Conservation (phyloP, 2,329 filamentous ascomycete species). For the Polytolypa hystricis region DNA sequence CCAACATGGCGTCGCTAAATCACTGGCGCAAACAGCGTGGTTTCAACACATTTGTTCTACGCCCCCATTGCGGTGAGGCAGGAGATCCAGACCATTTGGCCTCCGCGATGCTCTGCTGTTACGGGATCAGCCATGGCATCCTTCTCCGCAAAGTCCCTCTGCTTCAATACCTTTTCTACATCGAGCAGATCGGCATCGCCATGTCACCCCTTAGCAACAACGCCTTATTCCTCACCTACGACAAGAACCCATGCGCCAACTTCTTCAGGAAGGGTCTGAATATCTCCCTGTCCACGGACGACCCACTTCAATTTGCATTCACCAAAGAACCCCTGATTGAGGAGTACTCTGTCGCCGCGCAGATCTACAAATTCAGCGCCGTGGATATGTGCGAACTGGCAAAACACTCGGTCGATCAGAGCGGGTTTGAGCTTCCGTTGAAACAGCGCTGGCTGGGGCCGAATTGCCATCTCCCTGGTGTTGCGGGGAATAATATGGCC, state of each 20-base stretch:
- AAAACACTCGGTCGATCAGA: constrained; percentile 90
- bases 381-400: constrained; percentile 98
- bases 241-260: constrained; percentile 88
- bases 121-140: constrained; percentile 94
- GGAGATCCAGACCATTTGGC: constrained; percentile 94
- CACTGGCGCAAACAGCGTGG: constrained; percentile 80
- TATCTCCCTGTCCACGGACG: constrained; percentile 90
- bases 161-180: constrained; percentile 92
- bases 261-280: constrained; percentile 95
- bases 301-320: constrained; percentile 94
- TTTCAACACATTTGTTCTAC: constrained; percentile 88
- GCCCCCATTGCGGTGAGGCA: constrained; percentile 92
- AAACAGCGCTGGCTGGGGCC: constrained; percentile 87
- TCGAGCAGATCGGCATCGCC: constrained; percentile 94
- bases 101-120: constrained; percentile 79
- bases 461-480: constrained; percentile 66
- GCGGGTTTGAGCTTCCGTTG: constrained; percentile 77
- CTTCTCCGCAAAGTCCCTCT: constrained; percentile 87
- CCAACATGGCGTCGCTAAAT: constrained; percentile 88
- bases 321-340: constrained; percentile 97
- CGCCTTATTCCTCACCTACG: constrained; percentile 88
- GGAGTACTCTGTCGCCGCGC: constrained; percentile 93
- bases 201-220: constrained; percentile 99
- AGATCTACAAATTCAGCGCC: constrained; percentile 94
- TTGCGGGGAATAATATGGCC: constrained; percentile 77